Base-by-base conservation (phyloP, 1,284 basidiomycete genomes). In the Sporisorium graminicola region DNA sequence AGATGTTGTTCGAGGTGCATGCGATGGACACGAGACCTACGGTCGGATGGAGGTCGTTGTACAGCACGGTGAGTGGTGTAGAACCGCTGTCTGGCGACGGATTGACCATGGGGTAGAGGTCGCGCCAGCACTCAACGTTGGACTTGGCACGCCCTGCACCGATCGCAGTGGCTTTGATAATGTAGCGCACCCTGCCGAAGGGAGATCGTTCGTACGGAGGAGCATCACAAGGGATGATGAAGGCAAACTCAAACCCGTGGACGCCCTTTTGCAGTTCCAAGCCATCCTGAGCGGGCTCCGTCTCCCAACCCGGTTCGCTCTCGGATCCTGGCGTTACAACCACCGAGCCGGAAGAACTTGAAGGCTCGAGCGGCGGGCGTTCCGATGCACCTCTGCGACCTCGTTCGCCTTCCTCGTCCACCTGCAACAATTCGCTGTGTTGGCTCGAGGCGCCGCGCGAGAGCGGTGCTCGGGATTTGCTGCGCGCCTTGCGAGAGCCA, bases 241-340 rank as follows among this genome's bases (percentile, higher is more conserved):
- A 85, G 12, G 84, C 83, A 51, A 84, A 85, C 37, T 85, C 84
- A 40, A 85, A 85, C n/a, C 82, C 82, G 55, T 85, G 84, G 3
- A 85, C 82, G n/a, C 84, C 84, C 42, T 83, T 85, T 20, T 70
- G 73, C 31, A 85, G 69, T 33, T 81, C 79, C 1, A 85, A 53
- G 1, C 84, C 84, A n/a, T 78, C 67, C 20, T 78, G 76, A 6
- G 51, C 37, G 12, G 65, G 60, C 31, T 70, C 73, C 2, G 59
- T 65, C 29, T 79, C 73, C 57, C 61, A 71, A 1, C 65, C 71
- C 20, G 51, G 51, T 18, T 71, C 71, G 3, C 50, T 35, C 58
- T 72, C 73, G 12, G 75, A 77, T 5, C 72, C 72, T 9, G 74
- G 77, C 4, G 71, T 64, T 43, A 70, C 57, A 5, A 58, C 67